Percentiles rank a stretch among this genome's conserved stretches.
These are phyloP conservation scores for Dendrocalamus sinicus DNA, from an alignment of 176 grass and related monocot species.

Conservation along the genomic window DNA sequence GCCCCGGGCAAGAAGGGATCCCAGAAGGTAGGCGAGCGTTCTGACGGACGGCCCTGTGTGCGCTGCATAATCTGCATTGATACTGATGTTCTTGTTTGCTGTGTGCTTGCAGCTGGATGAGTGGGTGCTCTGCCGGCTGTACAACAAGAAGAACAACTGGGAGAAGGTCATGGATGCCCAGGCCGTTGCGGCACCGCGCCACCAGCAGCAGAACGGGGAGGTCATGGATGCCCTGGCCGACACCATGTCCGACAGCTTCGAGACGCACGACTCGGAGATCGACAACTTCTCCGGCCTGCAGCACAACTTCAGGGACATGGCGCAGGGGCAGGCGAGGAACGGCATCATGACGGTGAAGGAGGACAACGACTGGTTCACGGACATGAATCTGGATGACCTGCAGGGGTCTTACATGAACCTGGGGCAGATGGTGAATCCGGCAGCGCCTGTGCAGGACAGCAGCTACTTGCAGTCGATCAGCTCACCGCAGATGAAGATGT, in stretches of 20 bases:
- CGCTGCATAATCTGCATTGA: background rate
- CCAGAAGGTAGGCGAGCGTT: constrained; percentile 47
- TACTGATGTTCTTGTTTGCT: background rate
- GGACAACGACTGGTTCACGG: constrained; percentile 62
- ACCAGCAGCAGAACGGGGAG: constrained; percentile 36
- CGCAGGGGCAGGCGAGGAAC: constrained; percentile 23
- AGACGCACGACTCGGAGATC: constrained; percentile 70
- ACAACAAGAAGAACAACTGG: constrained; percentile 92
- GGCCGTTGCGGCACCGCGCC: constrained; percentile 1
- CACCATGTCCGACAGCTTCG: constrained; percentile 63
- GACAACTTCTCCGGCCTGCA: constrained; percentile 48
- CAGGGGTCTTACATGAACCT: constrained; percentile 48
- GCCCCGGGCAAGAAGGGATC: constrained; percentile 55
- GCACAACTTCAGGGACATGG: constrained; percentile 35
- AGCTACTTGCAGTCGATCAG: constrained; percentile 45
- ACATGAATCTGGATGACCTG: constrained; percentile 59
- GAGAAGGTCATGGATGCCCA: constrained; percentile 57
- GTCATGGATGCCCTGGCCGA: constrained; percentile 41
- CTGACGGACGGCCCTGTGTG: background rate
- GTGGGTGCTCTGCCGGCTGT: constrained; percentile 76
- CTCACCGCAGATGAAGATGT: constrained; percentile 59
- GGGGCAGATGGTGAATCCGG: constrained; percentile 42
- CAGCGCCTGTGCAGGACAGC: constrained; percentile 42
- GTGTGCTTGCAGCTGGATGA: constrained; percentile 57
- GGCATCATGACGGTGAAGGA: constrained; percentile 55